Base-by-base conservation (phyloP, 2,329 filamentous ascomycete species). In the Penicillium sp. region DNA sequence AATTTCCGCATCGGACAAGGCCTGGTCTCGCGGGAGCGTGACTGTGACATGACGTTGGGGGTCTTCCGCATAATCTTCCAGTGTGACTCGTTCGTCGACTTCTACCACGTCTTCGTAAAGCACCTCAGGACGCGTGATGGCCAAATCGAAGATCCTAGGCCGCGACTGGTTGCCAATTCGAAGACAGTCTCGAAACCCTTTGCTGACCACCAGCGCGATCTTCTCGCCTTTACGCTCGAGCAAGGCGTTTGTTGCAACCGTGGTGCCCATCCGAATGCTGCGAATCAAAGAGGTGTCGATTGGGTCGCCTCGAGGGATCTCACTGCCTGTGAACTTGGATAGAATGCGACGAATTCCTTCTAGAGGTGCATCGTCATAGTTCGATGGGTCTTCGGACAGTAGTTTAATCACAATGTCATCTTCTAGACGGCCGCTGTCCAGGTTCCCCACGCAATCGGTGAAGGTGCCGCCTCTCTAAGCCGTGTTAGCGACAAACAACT, bases 261-360 rank as follows among this genome's bases (percentile, higher is more conserved):
- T 96, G 1, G 90, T 96, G 30, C 90, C 90, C 90, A 96, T 96
- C 33, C 90, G 84, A 62, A 96, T 95, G 39, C 86, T 89, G 54
- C 93, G 87, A 54, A 96, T 94, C 58, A 82, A 71, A 13, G 81
- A 79, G 1, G 89, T 95, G 63, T 95, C 88, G 7, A 95, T 72
- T 1, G 85, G 73, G 60, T 89, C 74, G 17, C 87, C 88, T 33
- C 89, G 81, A 3, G 87, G 86, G 30, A 94, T 89, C 4, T 91
- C 83, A 42, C 77, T 76, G 38, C 77, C 76, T 2, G 82, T 80
- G 64, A 94, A 94, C 54, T 80, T 82, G 51, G 83, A 84, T 67
- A 95, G 80, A 41, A 95, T 82, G 42, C 90, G 83, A 11, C 90
- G 81, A 60, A 95, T 95, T 18, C 89, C 89, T 71, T 95, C 90